phyloP scores from a whole-genome alignment of 2,329 filamentous ascomycete species.

The Fusarium sacchari region DNA sequence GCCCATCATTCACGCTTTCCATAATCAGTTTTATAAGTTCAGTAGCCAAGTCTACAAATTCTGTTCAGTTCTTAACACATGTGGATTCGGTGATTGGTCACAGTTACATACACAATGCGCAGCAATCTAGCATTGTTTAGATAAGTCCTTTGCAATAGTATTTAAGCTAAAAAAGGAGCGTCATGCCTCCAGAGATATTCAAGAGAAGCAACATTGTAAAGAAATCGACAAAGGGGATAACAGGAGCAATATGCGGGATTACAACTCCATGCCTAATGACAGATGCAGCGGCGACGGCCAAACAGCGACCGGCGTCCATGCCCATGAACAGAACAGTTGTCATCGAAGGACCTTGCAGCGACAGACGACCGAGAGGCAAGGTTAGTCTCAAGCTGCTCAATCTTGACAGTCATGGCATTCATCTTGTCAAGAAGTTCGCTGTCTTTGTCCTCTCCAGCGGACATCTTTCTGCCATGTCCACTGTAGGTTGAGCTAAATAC shows the following conservation, averaged over 20 bases:
- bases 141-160: too few relatives aligned
- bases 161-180: too few relatives aligned
- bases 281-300: not conserved
- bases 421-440: not conserved
- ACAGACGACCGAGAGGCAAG: not conserved
- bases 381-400: not conserved
- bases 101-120: too few relatives aligned
- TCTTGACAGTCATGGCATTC: not conserved
- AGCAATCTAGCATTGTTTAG: too few relatives aligned
- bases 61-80: too few relatives aligned
- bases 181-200: rapidly evolving
- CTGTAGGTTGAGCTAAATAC: not conserved
- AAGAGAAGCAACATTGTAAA: too few relatives aligned
- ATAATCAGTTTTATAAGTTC: too few relatives aligned
- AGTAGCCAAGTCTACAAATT: too few relatives aligned
- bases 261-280: rapidly evolving
- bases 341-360: not conserved
- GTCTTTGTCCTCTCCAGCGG: not conserved
- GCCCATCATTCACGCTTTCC: too few relatives aligned
- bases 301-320: not conserved
- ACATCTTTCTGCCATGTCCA: not conserved
- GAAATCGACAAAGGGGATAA: rapidly evolving
- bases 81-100: too few relatives aligned
- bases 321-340: not conserved
- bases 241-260: rapidly evolving